Base-by-base conservation (phyloP, 2,329 filamentous ascomycete genomes). In the Cercospora janseana region DNA sequence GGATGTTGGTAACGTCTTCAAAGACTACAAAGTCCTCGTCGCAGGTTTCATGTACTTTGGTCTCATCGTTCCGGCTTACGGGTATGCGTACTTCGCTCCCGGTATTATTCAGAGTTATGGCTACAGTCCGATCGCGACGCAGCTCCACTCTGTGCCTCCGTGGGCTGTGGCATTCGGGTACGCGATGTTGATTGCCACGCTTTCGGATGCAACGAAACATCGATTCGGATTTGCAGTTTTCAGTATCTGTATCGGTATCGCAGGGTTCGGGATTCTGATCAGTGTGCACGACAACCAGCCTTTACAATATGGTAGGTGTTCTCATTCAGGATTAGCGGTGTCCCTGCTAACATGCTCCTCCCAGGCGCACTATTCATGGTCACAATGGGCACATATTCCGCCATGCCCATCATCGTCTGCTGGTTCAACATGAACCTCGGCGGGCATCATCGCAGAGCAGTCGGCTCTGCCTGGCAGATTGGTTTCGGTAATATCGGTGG, bases 381-480 rank as follows among this genome's bases (percentile, higher is more conserved):
- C 26, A 52, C 53, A 2, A 56, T 56, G 47, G 53, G 56, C 10
- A 56, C 54, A 10, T 58, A 58, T 21, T 32, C 52, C 8, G 46
- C 50, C 82, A 0, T 95, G 49, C 73, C 88, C 5, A 93, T 95
- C 65, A 94, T 88, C 0, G 88, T 95, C 56, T 84, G 85, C 3
- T 95, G 91, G 91, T 77, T 86, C 27, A 83, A 84, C 45, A 95
- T 95, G 72, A 95, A 95, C 55, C 80, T 85, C 28, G 90, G 95
- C 69, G 86, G 90, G 10, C 77, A 79, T 50, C 75, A 76, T 49
- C 65, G 76, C 1, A 67, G 76, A 29, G 66, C 72, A 4, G 71
- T 79, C 0, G 76, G 75, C 0, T 67, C 64, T 10, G 76, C 75
- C 0, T 78, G 73, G 72, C 75, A 78, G 51, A 68, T 78, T n/a